Evolutionary conservation across 768 basidiomycete species (phyloP), one percentile per base, ranked within the genome.

Genomic region (Lentinula lateritia): DNA sequence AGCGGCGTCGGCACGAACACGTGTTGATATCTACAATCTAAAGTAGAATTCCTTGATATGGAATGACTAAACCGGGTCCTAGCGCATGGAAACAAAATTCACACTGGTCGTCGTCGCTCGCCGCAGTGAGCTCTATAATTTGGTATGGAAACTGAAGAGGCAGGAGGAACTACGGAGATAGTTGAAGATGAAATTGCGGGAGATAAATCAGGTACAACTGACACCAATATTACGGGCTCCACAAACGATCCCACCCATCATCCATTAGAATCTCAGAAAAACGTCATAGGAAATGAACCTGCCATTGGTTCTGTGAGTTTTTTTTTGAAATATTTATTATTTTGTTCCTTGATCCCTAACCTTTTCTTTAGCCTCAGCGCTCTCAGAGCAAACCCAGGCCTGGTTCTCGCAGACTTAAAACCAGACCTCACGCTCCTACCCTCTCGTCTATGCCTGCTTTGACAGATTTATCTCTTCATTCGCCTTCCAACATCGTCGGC

Each of bases 401-500:
- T 13, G 35, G 28, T 34, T 5, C 28, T 52, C 46, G 16, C 9
- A 39, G 34, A 39, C 7, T 36, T 16, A 54, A 36, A 20, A 54
- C 38, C 18, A 54, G 35, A 39, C 36, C 50, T 18, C 28, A 52
- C 50, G 50, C 36, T 18, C 53, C 55, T 41, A 56, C 39, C 10
- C 20, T 56, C 1, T 41, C 55, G 5, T 56, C 55, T 41, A 56
- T 56, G 55, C 55, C 53, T 39, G 36, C 1, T 23, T 20, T 58
- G n/a, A 45, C 58, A 36, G 58, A 50, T 36, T 39, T 59, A 48
- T 32, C 16, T 15, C 58, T 59, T 20, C 43, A 59, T 39, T 50
- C 58, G 18, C 58, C 58, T 34, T 48, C 58, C 36, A 46, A 59
- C n/a, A 59, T 59, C 32, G 38, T 59, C 32, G 58, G 58, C 58